Evolutionary conservation across 495 filamentous ascomycete genomes (phyloP).

Genomic region (Cercophora samala): DNA sequence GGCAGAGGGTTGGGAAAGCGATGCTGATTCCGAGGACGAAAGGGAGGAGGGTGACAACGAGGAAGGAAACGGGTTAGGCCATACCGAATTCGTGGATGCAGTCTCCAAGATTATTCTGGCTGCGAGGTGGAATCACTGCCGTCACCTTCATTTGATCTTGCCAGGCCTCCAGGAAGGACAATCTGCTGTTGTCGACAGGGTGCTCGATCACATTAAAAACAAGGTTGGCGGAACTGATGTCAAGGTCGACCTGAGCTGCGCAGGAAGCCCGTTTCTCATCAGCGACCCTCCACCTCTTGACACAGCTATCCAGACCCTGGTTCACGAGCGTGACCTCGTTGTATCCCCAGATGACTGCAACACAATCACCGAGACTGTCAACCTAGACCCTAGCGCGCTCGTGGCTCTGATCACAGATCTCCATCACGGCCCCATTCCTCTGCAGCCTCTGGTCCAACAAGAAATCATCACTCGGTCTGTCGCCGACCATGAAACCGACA

Average conservation of each 20-base stretch:
- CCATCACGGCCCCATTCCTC: constrained; percentile 34
- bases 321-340: constrained; percentile 23
- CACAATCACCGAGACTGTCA: constrained; percentile 32
- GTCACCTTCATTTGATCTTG: constrained; percentile 28
- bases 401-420: constrained; percentile 41
- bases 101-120: constrained; percentile 29
- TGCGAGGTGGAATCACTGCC: constrained; percentile 37
- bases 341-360: constrained; percentile 27
- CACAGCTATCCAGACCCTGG: constrained; percentile 22
- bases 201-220: constrained; percentile 25
- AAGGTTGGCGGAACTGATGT: constrained; percentile 24
- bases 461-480: constrained; percentile 36
- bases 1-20: constrained; percentile 33
- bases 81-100: constrained; percentile 31
- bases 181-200: constrained; percentile 27
- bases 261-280: constrained; percentile 25
- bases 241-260: constrained; percentile 28
- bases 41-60: constrained; percentile 7
- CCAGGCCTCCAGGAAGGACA: constrained; percentile 27
- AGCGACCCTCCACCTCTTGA: constrained; percentile 21
- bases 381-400: constrained; percentile 43
- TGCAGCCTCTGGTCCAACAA: constrained; percentile 32
- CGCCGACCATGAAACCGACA: constrained; percentile 34
- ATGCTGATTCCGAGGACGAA: constrained; percentile 18
- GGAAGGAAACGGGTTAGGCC: constrained; percentile 18